These are phyloP conservation scores for Phenoliferia sp. DNA, from an alignment of 1,284 basidiomycete species.

Conservation along the genomic window DNA sequence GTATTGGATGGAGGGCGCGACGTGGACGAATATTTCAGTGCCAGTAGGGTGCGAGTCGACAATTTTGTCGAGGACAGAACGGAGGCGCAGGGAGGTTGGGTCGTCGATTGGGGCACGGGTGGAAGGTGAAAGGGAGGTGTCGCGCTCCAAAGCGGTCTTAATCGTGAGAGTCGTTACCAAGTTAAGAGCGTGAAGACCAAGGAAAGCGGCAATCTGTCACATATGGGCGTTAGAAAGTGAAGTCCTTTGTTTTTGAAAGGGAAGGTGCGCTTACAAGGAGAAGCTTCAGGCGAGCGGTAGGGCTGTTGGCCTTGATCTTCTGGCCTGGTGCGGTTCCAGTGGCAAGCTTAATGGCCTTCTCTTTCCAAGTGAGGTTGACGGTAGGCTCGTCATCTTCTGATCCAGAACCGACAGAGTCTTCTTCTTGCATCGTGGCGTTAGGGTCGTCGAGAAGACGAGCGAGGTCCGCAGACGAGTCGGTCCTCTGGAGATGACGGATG, in stretches of 20 bases:
- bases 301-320: constrained; percentile 59
- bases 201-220: constrained; percentile 77
- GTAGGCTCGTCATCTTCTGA: constrained; percentile 24
- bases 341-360: constrained; percentile 30
- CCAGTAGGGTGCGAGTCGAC: constrained; percentile 46
- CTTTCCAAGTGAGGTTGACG: constrained; percentile 17
- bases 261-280: constrained; percentile 75
- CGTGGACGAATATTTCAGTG: constrained; percentile 29
- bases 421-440: constrained; percentile 20
- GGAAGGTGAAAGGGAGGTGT: constrained; percentile 18
- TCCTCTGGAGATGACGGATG: constrained; percentile 47
- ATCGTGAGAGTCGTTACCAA: constrained; percentile 86
- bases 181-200: constrained; percentile 85
- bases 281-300: constrained; percentile 83
- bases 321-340: constrained; percentile 30
- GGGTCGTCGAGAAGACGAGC: constrained; percentile 37
- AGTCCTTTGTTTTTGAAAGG: constrained; percentile 21
- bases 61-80: constrained; percentile 57
- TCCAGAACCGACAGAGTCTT: constrained; percentile 31
- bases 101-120: constrained; percentile 34
- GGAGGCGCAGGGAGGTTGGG: constrained; percentile 53
- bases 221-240: background rate
- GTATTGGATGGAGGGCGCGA: constrained; percentile 44
- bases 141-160: constrained; percentile 57
- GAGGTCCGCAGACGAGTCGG: constrained; percentile 36